Percentiles rank a stretch among this genome's conserved stretches.
These are phyloP conservation scores for Ricinus communis DNA, from an alignment of 345 rosid genomes.

Conservation along the genomic window DNA sequence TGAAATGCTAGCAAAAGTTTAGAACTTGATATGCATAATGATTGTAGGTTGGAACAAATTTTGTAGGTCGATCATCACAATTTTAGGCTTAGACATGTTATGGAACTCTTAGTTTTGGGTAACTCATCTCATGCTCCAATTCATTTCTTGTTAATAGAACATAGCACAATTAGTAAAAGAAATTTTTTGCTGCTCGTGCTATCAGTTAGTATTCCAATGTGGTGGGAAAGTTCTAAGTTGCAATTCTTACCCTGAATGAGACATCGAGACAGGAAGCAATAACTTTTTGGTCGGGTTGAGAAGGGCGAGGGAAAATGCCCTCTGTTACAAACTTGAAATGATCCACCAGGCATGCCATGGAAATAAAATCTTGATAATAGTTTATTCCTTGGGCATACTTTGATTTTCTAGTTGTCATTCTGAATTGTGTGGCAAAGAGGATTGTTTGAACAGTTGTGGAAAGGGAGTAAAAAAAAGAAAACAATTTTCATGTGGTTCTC, in stretches of 20 bases:
- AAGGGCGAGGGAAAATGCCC: too few relatives aligned
- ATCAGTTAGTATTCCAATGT: too few relatives aligned
- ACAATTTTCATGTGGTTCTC: background rate
- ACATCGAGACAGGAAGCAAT: too few relatives aligned
- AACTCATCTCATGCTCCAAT: background rate
- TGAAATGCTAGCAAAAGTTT: too few relatives aligned
- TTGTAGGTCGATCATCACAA: background rate
- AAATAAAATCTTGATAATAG: background rate
- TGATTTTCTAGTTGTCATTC: background rate
- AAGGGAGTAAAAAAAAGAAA: too few relatives aligned
- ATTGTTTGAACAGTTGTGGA: background rate
- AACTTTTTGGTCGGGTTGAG: too few relatives aligned
- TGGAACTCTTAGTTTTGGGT: background rate
- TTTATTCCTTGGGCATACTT: background rate
- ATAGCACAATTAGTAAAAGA: background rate
- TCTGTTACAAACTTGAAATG: background rate
- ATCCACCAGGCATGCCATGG: background rate
- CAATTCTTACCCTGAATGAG: too few relatives aligned
- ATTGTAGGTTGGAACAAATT: background rate
- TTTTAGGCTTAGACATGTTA: background rate
- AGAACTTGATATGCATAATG: background rate
- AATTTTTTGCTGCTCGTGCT: background rate
- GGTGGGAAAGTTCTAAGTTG: too few relatives aligned
- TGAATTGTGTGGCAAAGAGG: background rate
- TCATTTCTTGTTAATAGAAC: background rate